Evolutionary conservation across 108 stramenopile genomes (phyloP).

Genomic region (Cyclotella kingstonii): DNA sequence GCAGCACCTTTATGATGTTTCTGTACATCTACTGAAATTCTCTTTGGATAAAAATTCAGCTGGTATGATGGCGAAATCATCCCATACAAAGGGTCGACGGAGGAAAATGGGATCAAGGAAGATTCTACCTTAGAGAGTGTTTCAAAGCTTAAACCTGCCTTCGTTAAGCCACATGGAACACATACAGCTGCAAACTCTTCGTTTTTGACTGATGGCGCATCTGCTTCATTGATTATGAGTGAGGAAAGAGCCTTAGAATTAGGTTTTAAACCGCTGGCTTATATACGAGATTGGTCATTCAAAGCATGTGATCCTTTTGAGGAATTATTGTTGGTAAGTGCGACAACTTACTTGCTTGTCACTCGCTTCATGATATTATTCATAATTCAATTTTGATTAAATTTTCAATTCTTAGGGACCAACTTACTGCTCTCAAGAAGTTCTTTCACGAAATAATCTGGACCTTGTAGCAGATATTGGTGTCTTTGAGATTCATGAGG

Average conservation of each 20-base stretch:
- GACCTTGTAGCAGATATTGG: slow-evolving; percentile 80
- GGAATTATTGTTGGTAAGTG: slow-evolving; percentile 84
- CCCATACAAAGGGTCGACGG: slow-evolving; percentile 82
- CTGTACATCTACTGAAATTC: no score
- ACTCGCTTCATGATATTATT: neutral
- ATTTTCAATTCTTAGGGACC: slow-evolving; percentile 43
- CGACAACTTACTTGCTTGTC: neutral
- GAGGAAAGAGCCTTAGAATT: slow-evolving; percentile 93
- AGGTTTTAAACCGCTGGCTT: slow-evolving; percentile 93
- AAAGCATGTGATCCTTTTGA: slow-evolving; percentile 98
- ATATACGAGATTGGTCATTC: slow-evolving; percentile 92
- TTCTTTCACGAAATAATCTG: slow-evolving; percentile 79
- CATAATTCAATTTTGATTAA: neutral
- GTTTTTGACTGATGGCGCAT: slow-evolving; percentile 96
- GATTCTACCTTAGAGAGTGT: slow-evolving; percentile 91
- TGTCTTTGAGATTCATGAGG: slow-evolving; percentile 99
- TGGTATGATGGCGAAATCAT: slow-evolving; percentile 92
- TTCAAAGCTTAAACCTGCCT: slow-evolving; percentile 94
- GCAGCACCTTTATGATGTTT: neutral
- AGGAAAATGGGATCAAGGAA: slow-evolving; percentile 96
- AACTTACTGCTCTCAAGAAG: slow-evolving; percentile 85
- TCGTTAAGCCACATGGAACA: slow-evolving; percentile 96
- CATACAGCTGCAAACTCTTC: slow-evolving; percentile 99
- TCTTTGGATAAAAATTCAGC: no score
- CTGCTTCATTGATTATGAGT: slow-evolving; percentile 91